Evolutionary conservation across 106 monocot genomes (phyloP).

Genomic region (Vanilla planifolia): DNA sequence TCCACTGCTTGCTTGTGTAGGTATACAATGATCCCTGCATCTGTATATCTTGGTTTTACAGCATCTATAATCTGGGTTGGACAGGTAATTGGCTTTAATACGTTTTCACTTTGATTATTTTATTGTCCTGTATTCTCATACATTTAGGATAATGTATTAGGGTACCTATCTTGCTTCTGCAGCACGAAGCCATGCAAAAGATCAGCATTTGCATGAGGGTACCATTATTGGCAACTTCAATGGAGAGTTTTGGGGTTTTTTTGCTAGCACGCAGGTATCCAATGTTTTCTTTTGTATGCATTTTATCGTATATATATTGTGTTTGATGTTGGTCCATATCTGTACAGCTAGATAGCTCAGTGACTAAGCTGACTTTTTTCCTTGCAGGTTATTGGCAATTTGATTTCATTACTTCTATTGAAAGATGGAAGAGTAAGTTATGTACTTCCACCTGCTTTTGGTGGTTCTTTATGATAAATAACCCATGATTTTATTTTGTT

Average conservation of each 20-base stretch:
- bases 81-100: conserved; percentile 36
- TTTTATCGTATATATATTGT: not conserved
- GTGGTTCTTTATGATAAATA: too few relatives aligned
- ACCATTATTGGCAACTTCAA: conserved; percentile 79
- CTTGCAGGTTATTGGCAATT: conserved; percentile 81
- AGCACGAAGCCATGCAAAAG: conserved; percentile 82
- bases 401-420: conserved; percentile 70
- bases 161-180: conserved; percentile 83
- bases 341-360: not conserved
- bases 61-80: conserved; percentile 97
- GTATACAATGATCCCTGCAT: conserved; percentile 97
- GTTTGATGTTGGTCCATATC: not conserved
- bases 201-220: conserved; percentile 69
- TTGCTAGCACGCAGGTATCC: conserved; percentile 77
- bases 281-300: not conserved
- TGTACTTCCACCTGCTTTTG: too few relatives aligned
- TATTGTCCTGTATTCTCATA: not conserved
- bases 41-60: conserved; percentile 87
- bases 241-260: conserved; percentile 96
- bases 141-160: conserved; percentile 21
- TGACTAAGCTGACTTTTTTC: conserved; percentile 1
- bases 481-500: too few relatives aligned
- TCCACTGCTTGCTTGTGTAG: conserved; percentile 25
- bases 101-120: not conserved
- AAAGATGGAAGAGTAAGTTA: conserved; percentile 52